A percentile compares a stretch with the other conserved stretches of the same genome.
phyloP scores from a whole-genome alignment of 805 yeast species.

The Kuraishia cidri region DNA sequence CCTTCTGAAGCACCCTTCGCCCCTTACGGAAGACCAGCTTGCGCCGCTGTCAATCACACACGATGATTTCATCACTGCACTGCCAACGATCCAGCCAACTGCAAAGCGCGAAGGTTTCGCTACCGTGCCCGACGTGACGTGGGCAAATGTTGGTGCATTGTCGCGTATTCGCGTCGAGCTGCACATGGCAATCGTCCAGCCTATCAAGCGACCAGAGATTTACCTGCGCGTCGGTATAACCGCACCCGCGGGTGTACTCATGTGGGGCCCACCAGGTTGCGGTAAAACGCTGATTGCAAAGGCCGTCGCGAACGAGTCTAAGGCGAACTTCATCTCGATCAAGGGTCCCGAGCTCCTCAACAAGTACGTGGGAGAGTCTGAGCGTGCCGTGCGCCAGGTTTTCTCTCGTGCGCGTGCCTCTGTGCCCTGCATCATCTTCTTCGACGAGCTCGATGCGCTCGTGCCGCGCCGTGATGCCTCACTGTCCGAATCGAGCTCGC shows the following conservation, averaged over 20 bases:
- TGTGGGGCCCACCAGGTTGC: constrained; percentile 99
- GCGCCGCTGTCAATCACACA: constrained; percentile 67
- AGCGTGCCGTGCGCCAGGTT: constrained; percentile 85
- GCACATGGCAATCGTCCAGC: constrained; percentile 97
- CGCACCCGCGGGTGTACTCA: constrained; percentile 92
- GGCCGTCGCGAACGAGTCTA: constrained; percentile 95
- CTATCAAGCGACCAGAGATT: constrained; percentile 85
- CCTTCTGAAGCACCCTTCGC: constrained; percentile 65
- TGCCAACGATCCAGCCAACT: constrained; percentile 93
- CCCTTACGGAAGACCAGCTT: constrained; percentile 68
- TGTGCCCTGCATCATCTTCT: constrained; percentile 87
- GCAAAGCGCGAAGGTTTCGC: constrained; percentile 98
- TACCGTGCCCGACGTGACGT: constrained; percentile 94
- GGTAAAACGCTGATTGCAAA: constrained; percentile 95
- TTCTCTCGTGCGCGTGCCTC: constrained; percentile 93
- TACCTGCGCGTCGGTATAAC: constrained; percentile 87
- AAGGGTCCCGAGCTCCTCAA: constrained; percentile 95
- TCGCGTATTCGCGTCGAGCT: constrained; percentile 74
- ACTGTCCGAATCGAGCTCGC: constrained; percentile 78
- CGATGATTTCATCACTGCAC: constrained; percentile 74
- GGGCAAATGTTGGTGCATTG: constrained; percentile 93
- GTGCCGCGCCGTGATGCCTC: constrained; percentile 92
- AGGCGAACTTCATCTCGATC: constrained; percentile 92
- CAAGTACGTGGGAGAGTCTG: constrained; percentile 95
- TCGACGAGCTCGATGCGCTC: constrained; percentile 92